These are phyloP conservation scores for Yamadazyma triangularis DNA, from an alignment of 1,139 yeast genomes.

Conservation along the genomic window DNA sequence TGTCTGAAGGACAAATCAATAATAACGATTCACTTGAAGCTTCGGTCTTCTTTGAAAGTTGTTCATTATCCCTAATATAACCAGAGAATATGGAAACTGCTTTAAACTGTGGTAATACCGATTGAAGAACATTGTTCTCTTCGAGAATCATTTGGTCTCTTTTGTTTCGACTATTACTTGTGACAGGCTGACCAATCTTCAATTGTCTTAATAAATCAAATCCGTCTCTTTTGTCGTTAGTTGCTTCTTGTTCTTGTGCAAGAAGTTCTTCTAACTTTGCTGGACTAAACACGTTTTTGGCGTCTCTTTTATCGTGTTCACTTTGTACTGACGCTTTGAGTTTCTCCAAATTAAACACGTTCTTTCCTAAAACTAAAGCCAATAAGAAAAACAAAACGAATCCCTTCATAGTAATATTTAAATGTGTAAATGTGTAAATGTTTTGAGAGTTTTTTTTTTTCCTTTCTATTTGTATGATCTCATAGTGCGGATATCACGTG, in stretches of 20 bases:
- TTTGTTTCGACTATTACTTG: constrained; percentile 12
- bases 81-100: constrained; percentile 50
- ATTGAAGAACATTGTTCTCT: constrained; percentile 9
- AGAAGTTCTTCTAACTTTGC: constrained; percentile 5
- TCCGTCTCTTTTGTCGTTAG: constrained; percentile 21
- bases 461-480: no score
- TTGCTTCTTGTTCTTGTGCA: constrained; percentile 2
- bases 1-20: constrained; percentile 59
- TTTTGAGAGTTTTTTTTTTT: no score
- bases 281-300: constrained; percentile 17
- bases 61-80: constrained; percentile 51
- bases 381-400: no score
- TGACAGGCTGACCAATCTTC: constrained; percentile 6
- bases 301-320: constrained; percentile 15
- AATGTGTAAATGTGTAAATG: no score
- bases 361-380: constrained; percentile 12
- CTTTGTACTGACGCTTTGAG: constrained; percentile 10
- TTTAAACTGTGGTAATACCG: constrained; percentile 37
- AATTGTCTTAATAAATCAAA: constrained; percentile 7
- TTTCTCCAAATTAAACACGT: constrained; percentile 15
- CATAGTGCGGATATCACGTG: no score
- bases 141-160: constrained; percentile 12
- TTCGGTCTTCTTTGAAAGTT: constrained; percentile 39
- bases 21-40: constrained; percentile 31
- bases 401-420: background rate